Evolutionary conservation across 2,329 filamentous ascomycete genomes (phyloP).

Genomic region (Chalaropsis ovoidea): DNA sequence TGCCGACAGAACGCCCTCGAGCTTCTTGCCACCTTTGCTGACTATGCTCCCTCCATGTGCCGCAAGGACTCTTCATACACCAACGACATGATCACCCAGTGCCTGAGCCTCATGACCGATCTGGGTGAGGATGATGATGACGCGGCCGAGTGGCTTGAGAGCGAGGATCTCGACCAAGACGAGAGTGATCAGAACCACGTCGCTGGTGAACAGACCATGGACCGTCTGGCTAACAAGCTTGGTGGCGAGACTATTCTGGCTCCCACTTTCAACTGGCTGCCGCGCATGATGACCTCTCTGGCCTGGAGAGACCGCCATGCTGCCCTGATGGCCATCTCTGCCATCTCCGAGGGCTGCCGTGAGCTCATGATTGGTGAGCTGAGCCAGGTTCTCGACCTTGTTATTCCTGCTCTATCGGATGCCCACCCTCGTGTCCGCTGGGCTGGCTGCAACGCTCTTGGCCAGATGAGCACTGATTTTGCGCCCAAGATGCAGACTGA

Average conservation of each 20-base stretch:
- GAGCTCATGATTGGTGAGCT: conserved; percentile 93
- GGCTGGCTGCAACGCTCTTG: conserved; percentile 96
- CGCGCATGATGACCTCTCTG: conserved; percentile 91
- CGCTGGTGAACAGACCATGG: conserved; percentile 96
- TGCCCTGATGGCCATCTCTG: conserved; percentile 95
- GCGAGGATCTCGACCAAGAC: conserved; percentile 89
- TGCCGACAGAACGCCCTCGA: conserved; percentile 91
- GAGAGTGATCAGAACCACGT: conserved; percentile 97
- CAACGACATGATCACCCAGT: conserved; percentile 95
- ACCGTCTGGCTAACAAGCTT: conserved; percentile 90
- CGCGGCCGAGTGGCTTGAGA: conserved; percentile 82
- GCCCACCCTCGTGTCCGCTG: conserved; percentile 89
- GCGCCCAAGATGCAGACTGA: conserved; percentile 96
- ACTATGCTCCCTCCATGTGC: conserved; percentile 89
- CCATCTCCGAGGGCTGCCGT: conserved; percentile 92
- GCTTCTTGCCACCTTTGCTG: conserved; percentile 95
- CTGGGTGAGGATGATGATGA: conserved; percentile 91
- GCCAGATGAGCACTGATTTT: conserved; percentile 99
- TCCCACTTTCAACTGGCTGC: conserved; percentile 93
- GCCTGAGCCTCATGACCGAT: conserved; percentile 94
- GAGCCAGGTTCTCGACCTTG: conserved; percentile 84
- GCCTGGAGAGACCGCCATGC: conserved; percentile 93
- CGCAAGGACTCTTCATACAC: conserved; percentile 88
- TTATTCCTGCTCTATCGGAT: conserved; percentile 84
- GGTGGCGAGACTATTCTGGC: conserved; percentile 86